Evolutionary conservation across 2,329 filamentous ascomycete genomes (phyloP).

Genomic region (Nemania sp.): DNA sequence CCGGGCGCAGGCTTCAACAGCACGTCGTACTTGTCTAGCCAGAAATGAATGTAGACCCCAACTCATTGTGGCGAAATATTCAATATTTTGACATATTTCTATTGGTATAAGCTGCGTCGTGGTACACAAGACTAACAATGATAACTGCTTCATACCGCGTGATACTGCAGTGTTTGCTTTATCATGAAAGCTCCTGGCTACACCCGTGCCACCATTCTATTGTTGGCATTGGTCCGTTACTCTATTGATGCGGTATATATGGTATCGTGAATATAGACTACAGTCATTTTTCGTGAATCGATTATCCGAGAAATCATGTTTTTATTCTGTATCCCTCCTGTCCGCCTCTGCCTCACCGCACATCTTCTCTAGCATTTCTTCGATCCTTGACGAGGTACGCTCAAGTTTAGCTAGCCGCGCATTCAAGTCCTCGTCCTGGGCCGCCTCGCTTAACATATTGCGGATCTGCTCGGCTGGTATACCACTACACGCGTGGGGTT

Average conservation of each 20-base stretch:
- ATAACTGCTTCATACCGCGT: neutral
- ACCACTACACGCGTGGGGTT: conserved; percentile 48
- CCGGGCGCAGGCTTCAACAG: neutral
- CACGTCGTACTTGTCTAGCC: neutral
- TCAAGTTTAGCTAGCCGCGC: conserved; percentile 64
- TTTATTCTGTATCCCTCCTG: conserved; percentile 42
- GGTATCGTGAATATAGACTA: neutral
- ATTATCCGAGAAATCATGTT: conserved; percentile 41
- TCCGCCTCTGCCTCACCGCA: conserved; percentile 45
- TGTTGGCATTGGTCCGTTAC: neutral
- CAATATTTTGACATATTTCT: neutral
- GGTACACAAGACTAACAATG: neutral
- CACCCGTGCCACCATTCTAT: neutral
- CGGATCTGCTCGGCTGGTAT: conserved; percentile 64
- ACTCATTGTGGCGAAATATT: neutral
- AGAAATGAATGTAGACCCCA: neutral
- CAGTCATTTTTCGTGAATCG: neutral
- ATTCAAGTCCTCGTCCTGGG: conserved; percentile 59
- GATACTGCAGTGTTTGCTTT: conserved; percentile 10
- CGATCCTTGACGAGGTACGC: conserved; percentile 61
- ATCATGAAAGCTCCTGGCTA: neutral
- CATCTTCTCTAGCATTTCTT: conserved; percentile 59
- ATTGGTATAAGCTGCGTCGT: neutral
- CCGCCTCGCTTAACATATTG: conserved; percentile 60
- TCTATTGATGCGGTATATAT: conserved; percentile 5